Evolutionary conservation across 371 early-diverging fungal genomes (phyloP), one percentile per base, ranked within the genome.

Genomic region (Fennellomyces sp.): DNA sequence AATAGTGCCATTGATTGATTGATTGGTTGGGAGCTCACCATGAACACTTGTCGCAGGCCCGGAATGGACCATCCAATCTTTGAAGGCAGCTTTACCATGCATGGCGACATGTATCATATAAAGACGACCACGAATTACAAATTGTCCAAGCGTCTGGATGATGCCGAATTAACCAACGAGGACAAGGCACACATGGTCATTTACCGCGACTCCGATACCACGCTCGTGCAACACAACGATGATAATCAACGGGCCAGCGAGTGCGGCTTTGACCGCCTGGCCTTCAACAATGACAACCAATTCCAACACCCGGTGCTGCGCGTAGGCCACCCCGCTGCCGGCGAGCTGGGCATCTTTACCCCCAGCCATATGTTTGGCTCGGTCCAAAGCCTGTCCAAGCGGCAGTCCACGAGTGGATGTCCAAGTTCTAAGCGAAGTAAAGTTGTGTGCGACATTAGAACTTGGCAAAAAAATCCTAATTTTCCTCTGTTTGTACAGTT

Each of bases 201-300:
- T 27, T 92, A 87, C 66, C 84, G 91, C 19, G 85, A 86, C 58
- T 88, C 91, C 2, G 90, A 91, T 60, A 76, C 70, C 3, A 52
- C 56, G 5, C 19, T 38, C 25, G 60, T 61, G 19, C 27, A 29
- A 45, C 58, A 39, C n/a, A 52, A 57, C 25, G 56, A 52, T 52
- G 51, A 63, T 19, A 45, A 45, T 23, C 25, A 4, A 23, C 26
- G n/a, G 17, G 10, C 6, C 21, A 11, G 15, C 12, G 49, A 10
- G 11, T 78, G 76, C 54, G 75, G 65, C n/a, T 62, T 65, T 60
- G 75, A 75, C 54, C 60, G 41, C 8, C 25, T 76, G 25, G 26
- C 28, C 7, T 56, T 31, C 47, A 63, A 61, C 45, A 21, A 49
- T 35, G 52, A 30, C 15, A 41, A 41, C n/a, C 45, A 45, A 12